Evolutionary conservation across 202 grass and related monocot genomes (phyloP).

Genomic region (Elaeis oleifera): DNA sequence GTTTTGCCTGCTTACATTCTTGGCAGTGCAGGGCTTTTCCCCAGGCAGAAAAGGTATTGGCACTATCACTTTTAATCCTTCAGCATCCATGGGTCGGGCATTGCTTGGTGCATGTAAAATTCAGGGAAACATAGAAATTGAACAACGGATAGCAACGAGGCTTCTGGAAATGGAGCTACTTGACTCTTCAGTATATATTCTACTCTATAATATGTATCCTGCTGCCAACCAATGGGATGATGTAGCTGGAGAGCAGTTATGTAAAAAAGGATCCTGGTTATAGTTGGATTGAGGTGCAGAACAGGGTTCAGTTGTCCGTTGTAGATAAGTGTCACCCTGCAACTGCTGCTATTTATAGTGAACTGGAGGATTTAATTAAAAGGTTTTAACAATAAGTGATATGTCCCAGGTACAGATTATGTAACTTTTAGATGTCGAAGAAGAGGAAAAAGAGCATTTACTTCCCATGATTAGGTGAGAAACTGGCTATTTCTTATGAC

Average conservation of each 20-base stretch:
- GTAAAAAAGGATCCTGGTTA: conserved; percentile 18
- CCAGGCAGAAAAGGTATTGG: conserved; percentile 12
- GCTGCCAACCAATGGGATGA: conserved; percentile 19
- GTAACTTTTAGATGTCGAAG: conserved; percentile 22
- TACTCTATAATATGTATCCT: conserved; percentile 22
- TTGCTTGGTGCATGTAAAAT: conserved; percentile 23
- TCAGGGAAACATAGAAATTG: conserved; percentile 17
- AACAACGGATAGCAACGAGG: conserved; percentile 17
- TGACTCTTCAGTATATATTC: conserved; percentile 23
- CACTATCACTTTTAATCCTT: conserved; percentile 18
- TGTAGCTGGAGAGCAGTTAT: conserved; percentile 10
- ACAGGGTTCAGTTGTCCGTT: conserved; percentile 10
- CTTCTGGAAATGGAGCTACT: conserved; percentile 18
- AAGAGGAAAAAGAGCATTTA: conserved; percentile 17
- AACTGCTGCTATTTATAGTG: conserved; percentile 11
- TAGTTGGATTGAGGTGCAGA: conserved; percentile 18
- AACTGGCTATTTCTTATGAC: conserved; percentile 20
- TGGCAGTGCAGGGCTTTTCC: conserved; percentile 15
- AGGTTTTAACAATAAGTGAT: conserved; percentile 13
- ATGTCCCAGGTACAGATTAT: conserved; percentile 10
- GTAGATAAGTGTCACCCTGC: conserved; percentile 11
- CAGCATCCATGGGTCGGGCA: conserved; percentile 16
- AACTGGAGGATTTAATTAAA: conserved; percentile 21
- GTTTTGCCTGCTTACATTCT: conserved; percentile 17
- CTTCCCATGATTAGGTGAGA: conserved; percentile 14